Evolutionary conservation across 1,284 basidiomycete species (phyloP), one percentile per base, ranked within the genome.

Genomic region (Phellopilus nigrolimitatus): DNA sequence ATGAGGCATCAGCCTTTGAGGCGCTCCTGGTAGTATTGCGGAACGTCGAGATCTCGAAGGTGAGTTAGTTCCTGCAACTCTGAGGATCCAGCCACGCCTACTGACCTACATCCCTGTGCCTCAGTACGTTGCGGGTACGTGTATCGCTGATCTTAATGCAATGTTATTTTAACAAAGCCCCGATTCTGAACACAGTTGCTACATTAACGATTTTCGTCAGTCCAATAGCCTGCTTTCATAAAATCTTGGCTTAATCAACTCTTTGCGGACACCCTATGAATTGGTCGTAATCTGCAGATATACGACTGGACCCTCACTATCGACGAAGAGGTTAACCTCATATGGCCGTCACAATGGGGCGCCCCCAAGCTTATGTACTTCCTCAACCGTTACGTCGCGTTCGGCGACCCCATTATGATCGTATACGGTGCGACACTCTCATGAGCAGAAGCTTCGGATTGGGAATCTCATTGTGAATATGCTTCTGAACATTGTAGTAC

Each of bases 261-360:
- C 13, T n/a, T n/a, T 5, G 34, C 34, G 5, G 6, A 4, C 8
- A 36, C 4, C 6, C 13, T 5, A 8, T n/a, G 15, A 36, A 4
- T 36, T n/a, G 34, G 2, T 8, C 15, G 34, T 7, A 37, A 6
- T n/a, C n/a, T 43, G 24, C 21, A 49, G 47, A 47, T 49, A 8
- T 54, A 44, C 15, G 52, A 54, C 27, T 49, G 36, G 33, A 13
- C 49, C 5, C 41, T 54, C 9, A 54, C 52, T 4, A 36, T 54
- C 8, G 52, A 49, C 13, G 52, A 54, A 27, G 52, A 54, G 36
- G 37, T 49, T 13, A 15, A 38, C 27, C 51, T 54, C 15, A 42
- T 54, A 9, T 54, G 52, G 52, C 52, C 47, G 3, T 54, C 52
- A 13, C 30, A 28, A 10, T 54, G 47, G 39, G 40, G 41, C 7